Conservation (phyloP, 73 alveolate genomes). For the Blepharisma japonicum region DNA sequence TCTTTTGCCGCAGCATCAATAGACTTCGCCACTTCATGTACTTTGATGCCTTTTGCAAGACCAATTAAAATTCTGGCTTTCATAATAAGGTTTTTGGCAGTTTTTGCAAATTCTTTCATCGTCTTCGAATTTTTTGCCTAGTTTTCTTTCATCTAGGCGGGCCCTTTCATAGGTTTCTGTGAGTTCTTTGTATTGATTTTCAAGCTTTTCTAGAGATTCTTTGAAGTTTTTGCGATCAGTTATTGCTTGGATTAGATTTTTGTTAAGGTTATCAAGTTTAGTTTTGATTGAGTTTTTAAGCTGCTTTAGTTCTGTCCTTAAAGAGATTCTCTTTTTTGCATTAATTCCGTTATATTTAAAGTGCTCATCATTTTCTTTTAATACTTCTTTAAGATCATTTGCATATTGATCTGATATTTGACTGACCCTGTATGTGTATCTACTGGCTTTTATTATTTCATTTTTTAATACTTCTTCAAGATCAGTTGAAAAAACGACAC, state of each 20-base stretch:
- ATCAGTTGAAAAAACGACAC: neutral
- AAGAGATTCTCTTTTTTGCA: too few relatives aligned
- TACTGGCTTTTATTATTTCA: neutral
- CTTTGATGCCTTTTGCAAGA: conserved; percentile 60
- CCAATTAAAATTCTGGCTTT: conserved; percentile 65
- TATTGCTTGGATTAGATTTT: neutral
- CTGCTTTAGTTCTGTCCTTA: neutral
- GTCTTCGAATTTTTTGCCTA: conserved; percentile 3
- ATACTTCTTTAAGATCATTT: neutral
- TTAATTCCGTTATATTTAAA: too few relatives aligned
- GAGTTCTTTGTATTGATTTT: conserved; percentile 30
- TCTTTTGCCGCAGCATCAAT: conserved; percentile 78
- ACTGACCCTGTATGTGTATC: neutral
- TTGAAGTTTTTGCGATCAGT: neutral
- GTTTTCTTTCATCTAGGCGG: conserved; percentile 22
- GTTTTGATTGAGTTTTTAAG: neutral
- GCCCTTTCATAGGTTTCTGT: conserved; percentile 43
- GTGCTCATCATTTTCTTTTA: too few relatives aligned
- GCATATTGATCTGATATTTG: neutral
- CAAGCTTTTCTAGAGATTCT: conserved; percentile 6
- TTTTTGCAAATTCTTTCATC: conserved; percentile 51
- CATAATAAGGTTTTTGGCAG: conserved; percentile 60
- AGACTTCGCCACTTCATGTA: conserved; percentile 57
- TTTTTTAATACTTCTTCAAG: neutral
- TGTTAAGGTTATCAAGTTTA: neutral